A percentile compares a stretch with the other conserved stretches of the same genome.
phyloP scores from a whole-genome alignment of 129 eudicot genomes.

The Tanacetum coccineum region DNA sequence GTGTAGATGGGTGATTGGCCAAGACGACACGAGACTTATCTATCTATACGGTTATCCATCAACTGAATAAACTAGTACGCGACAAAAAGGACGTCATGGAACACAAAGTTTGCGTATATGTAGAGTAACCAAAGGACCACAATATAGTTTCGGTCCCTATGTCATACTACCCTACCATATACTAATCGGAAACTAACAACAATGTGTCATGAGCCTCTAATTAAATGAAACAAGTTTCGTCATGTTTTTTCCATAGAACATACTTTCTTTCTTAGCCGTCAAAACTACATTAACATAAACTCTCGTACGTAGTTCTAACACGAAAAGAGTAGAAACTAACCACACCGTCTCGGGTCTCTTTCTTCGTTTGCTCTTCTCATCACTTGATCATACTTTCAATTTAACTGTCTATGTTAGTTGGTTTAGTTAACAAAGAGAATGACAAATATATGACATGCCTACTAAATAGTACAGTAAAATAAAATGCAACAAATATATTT shows the following conservation, averaged over 20 bases:
- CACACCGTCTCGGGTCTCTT: no score
- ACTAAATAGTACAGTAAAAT: no score
- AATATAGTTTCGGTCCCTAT: constrained; percentile 31
- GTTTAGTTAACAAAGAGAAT: no score
- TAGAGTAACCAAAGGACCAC: constrained; percentile 36
- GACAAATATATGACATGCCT: no score
- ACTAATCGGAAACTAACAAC: constrained; percentile 18
- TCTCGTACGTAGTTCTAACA: neutral
- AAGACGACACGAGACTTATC: constrained; percentile 14
- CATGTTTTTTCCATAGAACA: neutral
- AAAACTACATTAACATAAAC: neutral
- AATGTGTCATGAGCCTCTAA: neutral
- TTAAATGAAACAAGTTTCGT: neutral
- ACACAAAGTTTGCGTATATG: constrained; percentile 21
- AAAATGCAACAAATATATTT: no score
- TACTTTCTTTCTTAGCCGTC: neutral
- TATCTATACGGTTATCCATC: constrained; percentile 24
- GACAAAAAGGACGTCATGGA: constrained; percentile 27
- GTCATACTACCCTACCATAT: constrained; percentile 28
- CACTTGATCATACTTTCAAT: no score
- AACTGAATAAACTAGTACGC: constrained; percentile 15
- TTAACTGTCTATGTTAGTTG: no score
- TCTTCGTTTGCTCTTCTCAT: no score
- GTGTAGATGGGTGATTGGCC: neutral
- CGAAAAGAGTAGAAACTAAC: no score